Evolutionary conservation across 805 yeast species (phyloP).

Genomic region (Ogataea nakhonphanomensis): DNA sequence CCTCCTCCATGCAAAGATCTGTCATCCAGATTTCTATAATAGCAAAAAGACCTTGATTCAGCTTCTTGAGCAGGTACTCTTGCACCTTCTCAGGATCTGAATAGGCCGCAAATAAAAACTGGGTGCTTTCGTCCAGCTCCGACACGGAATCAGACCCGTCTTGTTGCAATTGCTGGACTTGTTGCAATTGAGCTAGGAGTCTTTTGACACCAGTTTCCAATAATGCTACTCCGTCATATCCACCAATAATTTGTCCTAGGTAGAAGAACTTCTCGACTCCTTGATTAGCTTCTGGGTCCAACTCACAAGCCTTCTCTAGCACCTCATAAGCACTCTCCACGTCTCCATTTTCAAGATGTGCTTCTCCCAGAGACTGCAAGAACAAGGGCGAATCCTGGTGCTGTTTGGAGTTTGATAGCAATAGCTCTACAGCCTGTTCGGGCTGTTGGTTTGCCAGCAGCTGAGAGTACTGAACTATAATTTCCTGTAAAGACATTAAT

Average conservation of each 20-base stretch:
- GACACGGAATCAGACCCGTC: slow-evolving; percentile 17
- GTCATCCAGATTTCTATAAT: slow-evolving; percentile 97
- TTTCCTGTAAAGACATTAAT: slow-evolving; percentile 8
- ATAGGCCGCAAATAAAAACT: slow-evolving; percentile 29
- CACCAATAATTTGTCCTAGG: slow-evolving; percentile 89
- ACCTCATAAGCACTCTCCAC: slow-evolving; percentile 73
- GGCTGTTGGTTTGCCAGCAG: slow-evolving; percentile 47
- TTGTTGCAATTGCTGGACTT: slow-evolving; percentile 32
- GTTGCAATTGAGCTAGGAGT: slow-evolving; percentile 40
- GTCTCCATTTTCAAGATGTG: slow-evolving; percentile 73
- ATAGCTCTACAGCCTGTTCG: slow-evolving; percentile 47
- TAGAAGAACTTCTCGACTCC: slow-evolving; percentile 86
- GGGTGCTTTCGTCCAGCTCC: slow-evolving; percentile 20
- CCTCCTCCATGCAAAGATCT: slow-evolving; percentile 89
- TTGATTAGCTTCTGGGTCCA: slow-evolving; percentile 61
- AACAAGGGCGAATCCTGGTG: slow-evolving; percentile 41
- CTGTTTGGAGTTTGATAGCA: slow-evolving; percentile 38
- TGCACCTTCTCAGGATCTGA: slow-evolving; percentile 25
- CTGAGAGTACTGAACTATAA: slow-evolving; percentile 29
- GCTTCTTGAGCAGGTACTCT: slow-evolving; percentile 47
- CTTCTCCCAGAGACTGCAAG: slow-evolving; percentile 67
- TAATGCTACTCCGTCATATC: slow-evolving; percentile 61
- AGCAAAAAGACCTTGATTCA: slow-evolving; percentile 77
- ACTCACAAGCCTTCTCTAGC: slow-evolving; percentile 54
- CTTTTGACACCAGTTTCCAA: slow-evolving; percentile 61